phyloP scores from a whole-genome alignment of 345 rosid species.

The Carallia pectinifolia region DNA sequence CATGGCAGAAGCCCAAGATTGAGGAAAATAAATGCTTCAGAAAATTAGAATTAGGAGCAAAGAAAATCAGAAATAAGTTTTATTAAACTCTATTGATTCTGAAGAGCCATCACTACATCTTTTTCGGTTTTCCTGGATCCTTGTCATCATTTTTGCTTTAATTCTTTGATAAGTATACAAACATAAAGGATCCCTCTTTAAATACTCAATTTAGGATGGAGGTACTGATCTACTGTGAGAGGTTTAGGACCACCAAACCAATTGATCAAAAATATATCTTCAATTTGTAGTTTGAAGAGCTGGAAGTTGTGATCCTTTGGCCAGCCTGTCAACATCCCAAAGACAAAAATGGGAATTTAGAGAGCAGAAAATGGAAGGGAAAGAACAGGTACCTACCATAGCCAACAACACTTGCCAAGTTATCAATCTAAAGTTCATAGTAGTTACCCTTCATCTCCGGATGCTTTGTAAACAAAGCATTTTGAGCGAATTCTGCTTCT shows the following conservation, averaged over 20 bases:
- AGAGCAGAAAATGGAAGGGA: not conserved
- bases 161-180: not conserved
- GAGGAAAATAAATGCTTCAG: constrained; percentile 13
- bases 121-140: no score
- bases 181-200: not conserved
- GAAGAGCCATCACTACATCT: not conserved
- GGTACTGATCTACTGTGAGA: constrained; percentile 69
- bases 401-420: not conserved
- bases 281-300: constrained; percentile 67
- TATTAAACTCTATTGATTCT: not conserved
- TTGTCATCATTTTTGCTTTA: not conserved
- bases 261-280: constrained; percentile 72
- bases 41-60: not conserved
- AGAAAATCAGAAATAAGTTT: not conserved
- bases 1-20: constrained; percentile 3
- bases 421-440: not conserved
- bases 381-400: not conserved
- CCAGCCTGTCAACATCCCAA: constrained; percentile 55
- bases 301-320: constrained; percentile 67
- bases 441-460: constrained; percentile 80
- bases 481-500: constrained; percentile 58
- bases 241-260: constrained; percentile 96
- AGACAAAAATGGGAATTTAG: not conserved
- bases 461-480: constrained; percentile 71
- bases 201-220: constrained; percentile 48